Conservation (phyloP, 129 eudicot species). For the Tanacetum coccineum region DNA sequence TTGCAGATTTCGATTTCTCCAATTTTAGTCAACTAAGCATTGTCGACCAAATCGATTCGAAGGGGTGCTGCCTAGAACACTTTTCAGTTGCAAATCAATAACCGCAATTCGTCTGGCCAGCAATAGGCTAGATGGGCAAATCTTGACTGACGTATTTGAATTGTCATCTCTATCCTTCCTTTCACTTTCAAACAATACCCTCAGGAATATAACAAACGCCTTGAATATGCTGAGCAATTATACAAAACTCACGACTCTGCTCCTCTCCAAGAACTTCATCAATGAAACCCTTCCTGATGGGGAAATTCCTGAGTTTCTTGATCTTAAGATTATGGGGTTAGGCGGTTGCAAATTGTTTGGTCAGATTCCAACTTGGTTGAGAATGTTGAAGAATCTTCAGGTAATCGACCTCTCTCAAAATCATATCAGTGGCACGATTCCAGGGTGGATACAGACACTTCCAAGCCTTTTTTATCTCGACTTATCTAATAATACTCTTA, state of each 20-base stretch:
- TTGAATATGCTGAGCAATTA: slow-evolving; percentile 33
- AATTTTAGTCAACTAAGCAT: slow-evolving; percentile 20
- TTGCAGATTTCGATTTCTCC: slow-evolving; percentile 47
- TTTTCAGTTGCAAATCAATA: slow-evolving; percentile 27
- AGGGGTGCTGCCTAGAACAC: slow-evolving; percentile 34
- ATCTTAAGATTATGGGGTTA: slow-evolving; percentile 41
- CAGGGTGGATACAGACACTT: slow-evolving; percentile 31
- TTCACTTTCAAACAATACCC: not conserved
- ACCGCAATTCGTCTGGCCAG: slow-evolving; percentile 24
- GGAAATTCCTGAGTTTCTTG: slow-evolving; percentile 30
- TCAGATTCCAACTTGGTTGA: slow-evolving; percentile 30
- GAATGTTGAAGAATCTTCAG: slow-evolving; percentile 16
- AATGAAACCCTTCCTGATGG: slow-evolving; percentile 33
- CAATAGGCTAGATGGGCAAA: slow-evolving; percentile 30
- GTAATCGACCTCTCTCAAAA: slow-evolving; percentile 19
- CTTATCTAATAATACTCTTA: slow-evolving; percentile 38
- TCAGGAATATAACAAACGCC: slow-evolving; percentile 36
- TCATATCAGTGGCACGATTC: not conserved
- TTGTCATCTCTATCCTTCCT: slow-evolving; percentile 24
- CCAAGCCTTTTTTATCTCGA: slow-evolving; percentile 34
- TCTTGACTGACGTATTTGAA: slow-evolving; percentile 13
- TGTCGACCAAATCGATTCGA: slow-evolving; percentile 35
- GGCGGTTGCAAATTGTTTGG: slow-evolving; percentile 32
- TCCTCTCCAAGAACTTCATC: slow-evolving; percentile 40
- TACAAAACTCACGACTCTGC: slow-evolving; percentile 39